Evolutionary conservation across 352 stramenopile species (phyloP), one percentile per base, ranked within the genome.

Genomic region (Phytophthora vignae): DNA sequence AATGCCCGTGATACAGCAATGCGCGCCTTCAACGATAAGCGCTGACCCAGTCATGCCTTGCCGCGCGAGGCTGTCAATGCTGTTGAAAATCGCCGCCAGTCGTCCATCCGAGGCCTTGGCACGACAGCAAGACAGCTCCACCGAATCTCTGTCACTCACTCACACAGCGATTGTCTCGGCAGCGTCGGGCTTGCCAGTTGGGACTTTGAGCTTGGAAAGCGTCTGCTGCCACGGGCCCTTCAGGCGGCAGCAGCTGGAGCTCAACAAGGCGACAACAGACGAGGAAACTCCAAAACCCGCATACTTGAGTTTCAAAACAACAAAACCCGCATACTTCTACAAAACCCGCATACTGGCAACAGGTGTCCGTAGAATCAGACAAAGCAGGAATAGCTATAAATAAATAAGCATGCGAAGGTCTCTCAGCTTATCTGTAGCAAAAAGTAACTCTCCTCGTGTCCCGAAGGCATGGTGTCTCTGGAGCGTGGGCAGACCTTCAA

Each of bases 211-310:
- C 46, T 27, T 53, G 46, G 38, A 12, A 69, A 53, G 25, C 58
- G 38, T 7, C 27, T 27, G 5, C 44, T 22, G 36, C 54, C 44
- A 65, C 22, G 29, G 54, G 31, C 31, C 56, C 38, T 44, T 44
- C 12, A 5, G 36, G 36, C 12, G 36, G 36, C 36, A 44, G 36
- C 68, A 71, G 54, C 62, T 67, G 68, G 62, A 64, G 29, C 59
- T 61, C 38, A 60, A 77, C 69, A 69, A 73, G 53, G 3, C 44
- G 27, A 73, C 69, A 27, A 69, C 46, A 8, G 21, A 42, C 56
- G n/a, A n/a, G n/a, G n/a, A n/a, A n/a, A n/a, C n/a, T n/a, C n/a
- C n/a, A n/a, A n/a, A n/a, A n/a, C n/a, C n/a, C n/a, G n/a, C n/a
- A n/a, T n/a, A n/a, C n/a, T n/a, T n/a, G n/a, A n/a, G n/a, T n/a